Evolutionary conservation across 139 green algal genomes (phyloP).

Genomic region (Chlamydomonas eustigma): DNA sequence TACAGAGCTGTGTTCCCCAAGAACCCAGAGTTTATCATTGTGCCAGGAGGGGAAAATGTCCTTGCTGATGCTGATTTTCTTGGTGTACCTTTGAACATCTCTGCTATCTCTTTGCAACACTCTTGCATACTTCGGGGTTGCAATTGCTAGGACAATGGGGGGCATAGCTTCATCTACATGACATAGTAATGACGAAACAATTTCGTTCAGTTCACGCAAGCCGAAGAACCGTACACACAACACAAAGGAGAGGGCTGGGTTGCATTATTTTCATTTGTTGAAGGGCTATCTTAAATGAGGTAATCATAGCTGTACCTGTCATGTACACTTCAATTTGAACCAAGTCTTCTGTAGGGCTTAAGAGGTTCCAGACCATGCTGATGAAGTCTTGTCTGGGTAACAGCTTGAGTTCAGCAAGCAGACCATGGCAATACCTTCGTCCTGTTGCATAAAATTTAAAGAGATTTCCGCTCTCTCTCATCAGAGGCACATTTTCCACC

Average conservation of each 20-base stretch:
- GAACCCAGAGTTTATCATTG: constrained; percentile 7
- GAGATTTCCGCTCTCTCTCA: neutral
- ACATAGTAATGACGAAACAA: too few species aligned
- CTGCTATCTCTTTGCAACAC: constrained; percentile 12
- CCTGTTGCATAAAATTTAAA: constrained; percentile 18
- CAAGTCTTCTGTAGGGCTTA: constrained; percentile 21
- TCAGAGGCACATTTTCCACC: neutral
- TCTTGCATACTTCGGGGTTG: constrained; percentile 14
- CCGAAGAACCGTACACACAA: too few species aligned
- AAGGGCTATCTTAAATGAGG: too few species aligned
- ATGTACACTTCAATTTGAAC: constrained; percentile 35
- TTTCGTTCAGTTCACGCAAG: too few species aligned
- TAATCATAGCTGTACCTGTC: constrained; percentile 18
- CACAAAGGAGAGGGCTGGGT: too few species aligned
- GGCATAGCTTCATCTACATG: constrained; percentile 24
- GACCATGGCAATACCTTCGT: constrained; percentile 33
- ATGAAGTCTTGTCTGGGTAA: constrained; percentile 33
- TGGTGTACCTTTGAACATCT: constrained; percentile 17
- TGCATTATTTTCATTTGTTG: too few species aligned
- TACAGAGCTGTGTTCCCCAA: constrained; percentile 24
- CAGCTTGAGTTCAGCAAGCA: constrained; percentile 40
- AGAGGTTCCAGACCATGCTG: constrained; percentile 12
- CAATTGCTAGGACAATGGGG: constrained; percentile 37
- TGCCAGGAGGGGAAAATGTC: neutral
- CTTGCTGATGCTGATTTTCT: constrained; percentile 3